Percentiles rank a stretch among this genome's conserved stretches.
Evolutionary conservation across 2,329 filamentous ascomycete genomes (phyloP).

Genomic region (Aureobasidium sp.): DNA sequence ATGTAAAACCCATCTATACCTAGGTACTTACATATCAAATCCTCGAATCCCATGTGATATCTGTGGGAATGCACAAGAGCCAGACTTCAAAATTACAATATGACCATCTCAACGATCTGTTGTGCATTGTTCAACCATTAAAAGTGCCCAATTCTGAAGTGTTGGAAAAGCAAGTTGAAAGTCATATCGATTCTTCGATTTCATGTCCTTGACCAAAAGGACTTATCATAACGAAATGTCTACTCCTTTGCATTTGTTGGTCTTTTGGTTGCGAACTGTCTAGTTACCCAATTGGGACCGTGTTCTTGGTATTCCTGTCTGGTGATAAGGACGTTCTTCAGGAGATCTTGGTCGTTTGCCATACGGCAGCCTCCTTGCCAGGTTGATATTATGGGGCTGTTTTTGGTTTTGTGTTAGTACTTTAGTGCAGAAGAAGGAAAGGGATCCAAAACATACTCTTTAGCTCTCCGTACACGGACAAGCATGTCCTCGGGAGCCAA

Average conservation of each 20-base stretch:
- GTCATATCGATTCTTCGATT: no score
- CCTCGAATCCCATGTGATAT: no score
- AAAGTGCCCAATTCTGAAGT: no score
- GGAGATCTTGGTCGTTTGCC: slow-evolving; percentile 55
- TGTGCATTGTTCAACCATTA: no score
- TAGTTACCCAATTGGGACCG: slow-evolving; percentile 42
- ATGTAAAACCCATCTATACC: no score
- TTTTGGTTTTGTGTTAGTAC: background rate
- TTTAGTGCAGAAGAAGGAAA: background rate
- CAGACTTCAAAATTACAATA: no score
- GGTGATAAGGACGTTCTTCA: slow-evolving; percentile 66
- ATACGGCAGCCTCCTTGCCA: slow-evolving; percentile 81
- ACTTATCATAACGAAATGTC: background rate
- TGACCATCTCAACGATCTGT: no score
- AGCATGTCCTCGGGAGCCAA: slow-evolving; percentile 57
- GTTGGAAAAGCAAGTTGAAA: no score
- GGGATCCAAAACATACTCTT: slow-evolving; percentile 34
- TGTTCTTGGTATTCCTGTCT: slow-evolving; percentile 86
- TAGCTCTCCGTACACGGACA: slow-evolving; percentile 61
- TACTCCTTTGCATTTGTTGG: background rate
- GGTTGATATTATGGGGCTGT: slow-evolving; percentile 60
- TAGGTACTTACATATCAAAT: no score
- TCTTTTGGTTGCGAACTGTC: slow-evolving; percentile 19
- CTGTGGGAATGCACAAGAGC: no score
- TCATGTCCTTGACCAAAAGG: background rate